These are phyloP conservation scores for Plasmopara muralis DNA, from an alignment of 352 stramenopile species.

Conservation along the genomic window DNA sequence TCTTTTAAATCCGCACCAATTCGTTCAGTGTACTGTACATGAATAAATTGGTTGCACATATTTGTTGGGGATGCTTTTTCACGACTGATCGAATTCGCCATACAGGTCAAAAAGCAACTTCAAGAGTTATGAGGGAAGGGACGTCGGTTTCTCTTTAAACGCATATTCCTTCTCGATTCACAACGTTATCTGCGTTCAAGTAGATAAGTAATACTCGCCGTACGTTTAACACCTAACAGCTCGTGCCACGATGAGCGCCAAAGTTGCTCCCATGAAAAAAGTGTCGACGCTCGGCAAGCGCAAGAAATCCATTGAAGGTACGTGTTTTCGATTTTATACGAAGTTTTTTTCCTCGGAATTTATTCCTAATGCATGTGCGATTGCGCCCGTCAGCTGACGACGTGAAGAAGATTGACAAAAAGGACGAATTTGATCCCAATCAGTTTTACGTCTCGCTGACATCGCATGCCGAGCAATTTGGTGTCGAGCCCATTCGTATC, in stretches of 20 bases:
- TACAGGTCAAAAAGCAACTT: conserved; percentile 4
- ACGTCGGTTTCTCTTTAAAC: conserved; percentile 17
- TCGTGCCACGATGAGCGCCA: too few relatives aligned
- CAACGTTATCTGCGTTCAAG: conserved; percentile 35
- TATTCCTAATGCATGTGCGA: too few relatives aligned
- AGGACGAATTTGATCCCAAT: conserved; percentile 84
- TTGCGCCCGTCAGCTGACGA: conserved; percentile 41
- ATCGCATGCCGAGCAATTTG: conserved; percentile 82
- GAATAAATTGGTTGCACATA: too few relatives aligned
- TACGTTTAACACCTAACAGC: too few relatives aligned
- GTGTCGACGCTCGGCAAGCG: conserved; percentile 82
- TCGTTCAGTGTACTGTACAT: too few relatives aligned
- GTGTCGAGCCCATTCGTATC: conserved; percentile 80
- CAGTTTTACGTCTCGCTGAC: conserved; percentile 84
- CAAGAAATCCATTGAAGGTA: conserved; percentile 85
- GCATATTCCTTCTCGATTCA: conserved; percentile 11
- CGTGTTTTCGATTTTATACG: background rate
- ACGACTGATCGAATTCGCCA: too few relatives aligned
- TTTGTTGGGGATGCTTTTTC: too few relatives aligned
- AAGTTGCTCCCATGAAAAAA: conserved; percentile 54
- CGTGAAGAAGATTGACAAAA: conserved; percentile 76
- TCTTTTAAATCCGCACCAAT: too few relatives aligned
- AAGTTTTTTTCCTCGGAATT: background rate
- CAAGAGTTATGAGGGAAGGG: conserved; percentile 15
- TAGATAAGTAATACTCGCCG: conserved; percentile 18